Conservation (phyloP, 2,329 filamentous ascomycete species). For the Lasiodiplodia hormozganensis region DNA sequence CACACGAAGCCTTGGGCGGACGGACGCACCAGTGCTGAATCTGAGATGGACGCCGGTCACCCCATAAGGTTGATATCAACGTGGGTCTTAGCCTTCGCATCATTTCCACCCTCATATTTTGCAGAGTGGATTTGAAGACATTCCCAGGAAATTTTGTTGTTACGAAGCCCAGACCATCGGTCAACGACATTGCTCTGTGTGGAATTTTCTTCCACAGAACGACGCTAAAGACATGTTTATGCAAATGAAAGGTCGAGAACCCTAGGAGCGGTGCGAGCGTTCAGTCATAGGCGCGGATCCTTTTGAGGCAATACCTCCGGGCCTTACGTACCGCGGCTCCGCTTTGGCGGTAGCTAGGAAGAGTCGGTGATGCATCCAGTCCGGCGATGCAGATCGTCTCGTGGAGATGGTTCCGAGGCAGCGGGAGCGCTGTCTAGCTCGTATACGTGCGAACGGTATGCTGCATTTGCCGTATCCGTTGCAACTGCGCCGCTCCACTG, state of each 20-base stretch:
- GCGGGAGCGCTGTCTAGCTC: background rate
- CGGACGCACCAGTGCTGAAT: background rate
- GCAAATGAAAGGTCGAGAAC: background rate
- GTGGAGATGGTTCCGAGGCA: conserved; percentile 7
- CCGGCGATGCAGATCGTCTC: background rate
- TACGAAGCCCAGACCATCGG: background rate
- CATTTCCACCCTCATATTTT: too few relatives aligned
- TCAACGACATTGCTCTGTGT: background rate
- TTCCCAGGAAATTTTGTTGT: background rate
- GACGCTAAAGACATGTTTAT: background rate
- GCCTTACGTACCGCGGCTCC: background rate
- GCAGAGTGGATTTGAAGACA: background rate
- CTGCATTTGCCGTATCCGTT: conserved; percentile 4
- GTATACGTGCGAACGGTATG: background rate
- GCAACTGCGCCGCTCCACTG: conserved; percentile 9
- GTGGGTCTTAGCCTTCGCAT: too few relatives aligned
- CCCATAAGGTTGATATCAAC: background rate
- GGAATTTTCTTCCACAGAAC: background rate
- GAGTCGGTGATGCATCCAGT: background rate
- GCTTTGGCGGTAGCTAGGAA: conserved; percentile 14
- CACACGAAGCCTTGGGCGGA: background rate
- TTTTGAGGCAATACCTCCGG: background rate
- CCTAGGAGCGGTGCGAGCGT: background rate
- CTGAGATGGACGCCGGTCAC: background rate
- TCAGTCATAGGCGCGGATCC: background rate